phyloP scores from a whole-genome alignment of 345 rosid genomes.

The Syzygium jambos region DNA sequence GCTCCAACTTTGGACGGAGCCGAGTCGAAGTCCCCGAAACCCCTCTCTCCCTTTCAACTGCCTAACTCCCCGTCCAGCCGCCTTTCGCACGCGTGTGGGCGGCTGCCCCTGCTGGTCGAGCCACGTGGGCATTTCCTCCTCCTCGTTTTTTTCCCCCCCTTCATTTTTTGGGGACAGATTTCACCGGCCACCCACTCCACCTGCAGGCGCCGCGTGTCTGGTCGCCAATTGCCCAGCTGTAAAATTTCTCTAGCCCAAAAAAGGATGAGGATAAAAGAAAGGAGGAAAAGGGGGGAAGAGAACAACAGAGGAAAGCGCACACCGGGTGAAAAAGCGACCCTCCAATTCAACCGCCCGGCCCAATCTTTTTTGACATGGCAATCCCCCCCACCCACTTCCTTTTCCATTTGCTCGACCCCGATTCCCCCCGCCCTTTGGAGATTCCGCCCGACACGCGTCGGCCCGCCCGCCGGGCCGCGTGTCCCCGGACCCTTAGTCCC shows the following conservation, averaged over 20 bases:
- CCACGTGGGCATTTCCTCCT: no score
- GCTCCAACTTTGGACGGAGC: background rate
- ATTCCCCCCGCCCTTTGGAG: background rate
- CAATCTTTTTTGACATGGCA: background rate
- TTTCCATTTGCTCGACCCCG: no score
- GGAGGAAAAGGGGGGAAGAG: background rate
- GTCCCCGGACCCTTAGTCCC: background rate
- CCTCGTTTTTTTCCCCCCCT: rapidly evolving
- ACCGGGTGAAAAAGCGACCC: background rate
- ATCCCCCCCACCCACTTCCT: no score
- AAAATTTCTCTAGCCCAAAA: background rate
- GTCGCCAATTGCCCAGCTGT: background rate
- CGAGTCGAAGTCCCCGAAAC: background rate
- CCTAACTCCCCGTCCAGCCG: background rate
- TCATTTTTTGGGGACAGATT: background rate
- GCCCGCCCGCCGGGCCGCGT: background rate
- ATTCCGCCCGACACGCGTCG: background rate
- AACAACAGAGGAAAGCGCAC: background rate
- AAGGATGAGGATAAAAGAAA: background rate
- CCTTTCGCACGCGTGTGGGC: background rate
- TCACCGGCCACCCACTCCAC: background rate
- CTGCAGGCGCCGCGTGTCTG: background rate
- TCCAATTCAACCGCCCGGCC: background rate
- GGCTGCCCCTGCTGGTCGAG: no score
- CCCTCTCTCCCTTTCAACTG: background rate